These are phyloP conservation scores for Tetrahymena elliotti DNA, from an alignment of 73 alveolate genomes.

Conservation along the genomic window DNA sequence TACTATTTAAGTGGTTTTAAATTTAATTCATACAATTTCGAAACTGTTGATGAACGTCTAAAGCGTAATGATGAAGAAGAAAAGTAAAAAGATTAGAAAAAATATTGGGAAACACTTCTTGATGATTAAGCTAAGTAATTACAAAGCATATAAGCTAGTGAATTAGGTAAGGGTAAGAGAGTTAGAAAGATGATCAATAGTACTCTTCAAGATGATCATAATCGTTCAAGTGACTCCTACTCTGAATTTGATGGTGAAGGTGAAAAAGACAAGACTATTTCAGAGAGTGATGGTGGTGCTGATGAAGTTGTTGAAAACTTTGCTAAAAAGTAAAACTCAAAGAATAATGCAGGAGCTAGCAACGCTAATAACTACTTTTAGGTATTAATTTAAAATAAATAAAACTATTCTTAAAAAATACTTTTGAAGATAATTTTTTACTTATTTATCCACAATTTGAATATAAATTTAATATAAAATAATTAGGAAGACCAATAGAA, in stretches of 20 bases:
- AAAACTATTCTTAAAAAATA: too few relatives aligned
- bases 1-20: slow-evolving; percentile 58
- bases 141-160: slow-evolving; percentile 12
- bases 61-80: not conserved
- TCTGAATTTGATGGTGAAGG: slow-evolving; percentile 5
- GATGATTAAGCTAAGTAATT: slow-evolving; percentile 38
- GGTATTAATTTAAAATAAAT: not conserved
- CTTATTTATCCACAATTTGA: not conserved
- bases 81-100: slow-evolving; percentile 13
- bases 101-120: slow-evolving; percentile 45
- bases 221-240: not conserved
- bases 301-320: slow-evolving; percentile 8
- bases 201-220: slow-evolving; percentile 26
- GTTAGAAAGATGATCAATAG: slow-evolving; percentile 22
- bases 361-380: not conserved
- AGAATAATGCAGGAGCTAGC: not conserved
- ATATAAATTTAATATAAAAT: not conserved
- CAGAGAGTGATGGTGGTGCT: slow-evolving; percentile 14
- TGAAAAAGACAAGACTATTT: slow-evolving; percentile 9
- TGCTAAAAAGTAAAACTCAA: not conserved
- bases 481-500: slow-evolving; percentile 11
- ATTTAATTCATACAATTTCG: slow-evolving; percentile 44
- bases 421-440: too few relatives aligned
- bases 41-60: slow-evolving; percentile 26
- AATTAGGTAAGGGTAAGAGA: slow-evolving; percentile 57